Conservation (phyloP, 2,329 filamentous ascomycete species). For the Neurospora crassa region DNA sequence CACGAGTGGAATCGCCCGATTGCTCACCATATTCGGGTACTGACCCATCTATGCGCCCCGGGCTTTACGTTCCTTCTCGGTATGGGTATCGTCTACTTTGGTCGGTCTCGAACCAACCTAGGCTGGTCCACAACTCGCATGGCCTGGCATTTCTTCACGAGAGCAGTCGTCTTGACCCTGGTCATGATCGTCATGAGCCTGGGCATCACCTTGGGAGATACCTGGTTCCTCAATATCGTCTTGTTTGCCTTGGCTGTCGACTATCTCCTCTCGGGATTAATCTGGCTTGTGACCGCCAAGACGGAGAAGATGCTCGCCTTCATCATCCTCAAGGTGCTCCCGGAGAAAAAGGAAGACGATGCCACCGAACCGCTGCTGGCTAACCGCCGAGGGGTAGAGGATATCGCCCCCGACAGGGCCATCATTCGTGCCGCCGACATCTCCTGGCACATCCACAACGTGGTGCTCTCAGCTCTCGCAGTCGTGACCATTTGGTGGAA, state of each 20-base stretch:
- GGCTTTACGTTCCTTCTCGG: slow-evolving; percentile 38
- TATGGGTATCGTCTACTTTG: slow-evolving; percentile 35
- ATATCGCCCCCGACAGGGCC: slow-evolving; percentile 13
- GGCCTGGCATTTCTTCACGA: slow-evolving; percentile 28
- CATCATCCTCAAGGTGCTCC: slow-evolving; percentile 17
- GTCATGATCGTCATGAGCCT: slow-evolving; percentile 25
- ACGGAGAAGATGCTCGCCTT: slow-evolving; percentile 26
- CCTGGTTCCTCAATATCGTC: slow-evolving; percentile 34
- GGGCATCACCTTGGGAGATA: slow-evolving; percentile 21
- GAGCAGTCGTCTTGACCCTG: slow-evolving; percentile 27
- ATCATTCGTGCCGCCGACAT: slow-evolving; percentile 18
- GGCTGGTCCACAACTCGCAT: slow-evolving; percentile 29
- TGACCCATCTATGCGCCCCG: slow-evolving; percentile 36
- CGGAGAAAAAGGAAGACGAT: slow-evolving; percentile 17
- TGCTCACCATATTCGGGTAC: slow-evolving; percentile 29
- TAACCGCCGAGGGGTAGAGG: slow-evolving; percentile 6
- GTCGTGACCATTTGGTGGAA: slow-evolving; percentile 36
- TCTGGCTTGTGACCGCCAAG: slow-evolving; percentile 29
- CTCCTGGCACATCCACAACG: slow-evolving; percentile 34
- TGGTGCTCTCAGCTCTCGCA: slow-evolving; percentile 23
- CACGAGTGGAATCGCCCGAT: slow-evolving; percentile 27
- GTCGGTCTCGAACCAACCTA: slow-evolving; percentile 29
- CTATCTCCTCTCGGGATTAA: slow-evolving; percentile 32
- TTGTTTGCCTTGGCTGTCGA: slow-evolving; percentile 35
- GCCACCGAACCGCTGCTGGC: slow-evolving; percentile 23